These are phyloP conservation scores for Bipolaris bicolor DNA, from an alignment of 2,329 filamentous ascomycete genomes.

Conservation along the genomic window DNA sequence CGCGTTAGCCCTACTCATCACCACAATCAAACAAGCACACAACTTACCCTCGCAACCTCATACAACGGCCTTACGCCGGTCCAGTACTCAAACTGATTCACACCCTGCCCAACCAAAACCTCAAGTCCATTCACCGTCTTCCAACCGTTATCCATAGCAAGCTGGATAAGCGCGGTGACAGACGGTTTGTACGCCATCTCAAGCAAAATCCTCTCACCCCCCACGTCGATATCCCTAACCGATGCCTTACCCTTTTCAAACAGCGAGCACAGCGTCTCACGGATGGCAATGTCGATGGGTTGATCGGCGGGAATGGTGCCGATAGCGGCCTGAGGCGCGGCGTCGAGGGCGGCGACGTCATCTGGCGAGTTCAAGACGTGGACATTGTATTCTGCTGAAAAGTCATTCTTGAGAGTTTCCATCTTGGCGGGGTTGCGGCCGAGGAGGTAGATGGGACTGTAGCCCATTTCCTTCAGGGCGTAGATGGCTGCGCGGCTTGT, in stretches of 20 bases:
- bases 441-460: constrained; percentile 83
- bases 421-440: constrained; percentile 77
- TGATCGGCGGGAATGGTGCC: constrained; percentile 90
- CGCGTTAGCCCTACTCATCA: constrained; percentile 7
- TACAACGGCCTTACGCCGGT: constrained; percentile 80
- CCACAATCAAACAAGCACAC: too few species aligned
- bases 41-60: constrained; percentile 66
- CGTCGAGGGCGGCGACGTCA: constrained; percentile 54
- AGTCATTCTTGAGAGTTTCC: constrained; percentile 69
- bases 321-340: constrained; percentile 73
- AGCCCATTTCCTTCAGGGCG: constrained; percentile 82
- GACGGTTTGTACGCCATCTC: constrained; percentile 97
- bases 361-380: constrained; percentile 58
- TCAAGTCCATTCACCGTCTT: constrained; percentile 84
- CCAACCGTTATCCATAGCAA: constrained; percentile 82
- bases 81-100: constrained; percentile 88
- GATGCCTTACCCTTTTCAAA: constrained; percentile 50
- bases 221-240: constrained; percentile 19
- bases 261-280: constrained; percentile 65
- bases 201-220: constrained; percentile 64
- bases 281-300: constrained; percentile 76
- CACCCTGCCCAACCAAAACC: constrained; percentile 82
- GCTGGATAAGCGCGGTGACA: constrained; percentile 81
- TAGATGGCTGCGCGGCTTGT: constrained; percentile 92
- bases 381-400: constrained; percentile 75